Conservation (phyloP, 2,329 filamentous ascomycete species). For the Akanthomyces uredinophilus region DNA sequence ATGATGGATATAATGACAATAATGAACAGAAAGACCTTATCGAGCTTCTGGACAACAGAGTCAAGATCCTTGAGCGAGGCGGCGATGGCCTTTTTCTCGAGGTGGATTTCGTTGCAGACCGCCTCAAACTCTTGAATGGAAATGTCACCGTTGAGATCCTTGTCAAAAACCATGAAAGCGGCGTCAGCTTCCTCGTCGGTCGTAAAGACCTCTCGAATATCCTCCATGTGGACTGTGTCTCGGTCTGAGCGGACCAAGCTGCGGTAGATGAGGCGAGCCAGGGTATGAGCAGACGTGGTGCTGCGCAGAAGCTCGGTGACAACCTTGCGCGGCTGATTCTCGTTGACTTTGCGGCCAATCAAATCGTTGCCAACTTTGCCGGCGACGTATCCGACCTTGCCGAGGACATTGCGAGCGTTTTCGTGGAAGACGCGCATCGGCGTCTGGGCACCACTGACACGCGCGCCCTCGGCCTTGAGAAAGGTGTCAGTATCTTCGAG, state of each 20-base stretch:
- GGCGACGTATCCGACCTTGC: conserved; percentile 78
- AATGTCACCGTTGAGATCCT: conserved; percentile 93
- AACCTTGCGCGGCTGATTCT: conserved; percentile 78
- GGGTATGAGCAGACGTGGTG: conserved; percentile 69
- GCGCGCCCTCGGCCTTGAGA: conserved; percentile 37
- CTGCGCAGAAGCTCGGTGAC: conserved; percentile 71
- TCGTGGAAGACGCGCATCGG: conserved; percentile 69
- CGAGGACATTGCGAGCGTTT: conserved; percentile 69
- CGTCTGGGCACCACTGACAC: conserved; percentile 61
- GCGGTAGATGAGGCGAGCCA: conserved; percentile 83
- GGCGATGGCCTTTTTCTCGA: conserved; percentile 92
- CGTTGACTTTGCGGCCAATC: conserved; percentile 68
- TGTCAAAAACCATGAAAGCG: conserved; percentile 90
- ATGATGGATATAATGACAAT: conserved; percentile 75
- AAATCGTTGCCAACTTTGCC: conserved; percentile 87
- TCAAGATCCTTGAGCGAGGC: conserved; percentile 93
- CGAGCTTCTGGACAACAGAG: conserved; percentile 84
- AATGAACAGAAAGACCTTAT: conserved; percentile 83
- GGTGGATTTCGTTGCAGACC: conserved; percentile 88
- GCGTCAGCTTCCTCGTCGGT: conserved; percentile 81
- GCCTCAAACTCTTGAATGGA: conserved; percentile 92
- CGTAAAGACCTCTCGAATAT: conserved; percentile 73
- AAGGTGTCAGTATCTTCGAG: conserved; percentile 50
- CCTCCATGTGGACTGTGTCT: conserved; percentile 72
- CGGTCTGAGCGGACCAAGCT: conserved; percentile 72